Evolutionary conservation across 2,329 filamentous ascomycete genomes (phyloP), one percentile per base, ranked within the genome.

Genomic region (Tolypocladium guangdongense): DNA sequence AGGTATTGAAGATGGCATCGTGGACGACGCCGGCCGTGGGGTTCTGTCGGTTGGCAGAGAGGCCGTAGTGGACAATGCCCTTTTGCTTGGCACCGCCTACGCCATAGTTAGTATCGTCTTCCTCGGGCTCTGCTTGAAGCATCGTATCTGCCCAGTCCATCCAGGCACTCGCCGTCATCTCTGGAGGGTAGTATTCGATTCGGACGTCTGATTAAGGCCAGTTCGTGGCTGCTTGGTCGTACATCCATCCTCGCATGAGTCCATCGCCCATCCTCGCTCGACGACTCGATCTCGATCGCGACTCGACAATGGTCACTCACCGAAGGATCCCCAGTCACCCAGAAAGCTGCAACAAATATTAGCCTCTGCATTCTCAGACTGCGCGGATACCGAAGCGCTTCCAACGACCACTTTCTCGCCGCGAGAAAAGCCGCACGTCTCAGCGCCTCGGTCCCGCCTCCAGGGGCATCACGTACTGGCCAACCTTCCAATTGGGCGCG

Each of bases 1-100:
- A 95, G 64, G 83, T 86, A 82, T 99, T 99, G 86, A 97, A 97
- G 77, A 97, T 75, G 66, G 91, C 92, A 62, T 86, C 87, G 72
- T 92, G 76, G 60, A 80, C 72, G 56, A 86, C 77, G 64, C 88
- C 89, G 59, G 90, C 90, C 62, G 95, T 80, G 59, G 90, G 88
- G 66, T 88, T 85, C 78, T 96, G 92, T 69, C 88, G 86, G 81
- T 99, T 97, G 62, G 87, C 74, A 63, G 88, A 86, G 62, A 99
- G 69, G 61, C 85, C 80, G 75, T 95, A 97, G 65, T 74, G 74
- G 66, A 83, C 69, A 63, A 86, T 81, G 56, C 82, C 82, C 70
- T 78, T 83, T 69, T 85, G 82, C 70, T 78, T 78, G 68, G 73
- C 66, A 63, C 77, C 75, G 67, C 80, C 80, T 83, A 64, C 50